phyloP scores from a whole-genome alignment of 129 eudicot species.

The Solidago caesia region DNA sequence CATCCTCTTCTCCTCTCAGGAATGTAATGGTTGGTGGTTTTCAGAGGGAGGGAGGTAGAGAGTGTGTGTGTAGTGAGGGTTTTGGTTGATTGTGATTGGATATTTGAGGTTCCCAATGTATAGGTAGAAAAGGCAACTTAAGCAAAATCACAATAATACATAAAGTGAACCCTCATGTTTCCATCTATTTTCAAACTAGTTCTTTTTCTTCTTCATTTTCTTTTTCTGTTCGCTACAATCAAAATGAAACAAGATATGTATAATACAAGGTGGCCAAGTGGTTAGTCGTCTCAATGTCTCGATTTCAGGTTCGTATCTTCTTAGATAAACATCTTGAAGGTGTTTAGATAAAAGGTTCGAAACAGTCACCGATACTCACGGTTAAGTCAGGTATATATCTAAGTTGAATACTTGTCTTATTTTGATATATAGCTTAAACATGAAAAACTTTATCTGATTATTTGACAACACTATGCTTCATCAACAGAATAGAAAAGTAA shows the following conservation, averaged over 20 bases:
- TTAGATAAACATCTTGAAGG: no score
- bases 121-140: not conserved
- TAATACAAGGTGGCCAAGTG: not conserved
- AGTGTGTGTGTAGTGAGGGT: constrained; percentile 10
- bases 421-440: no score
- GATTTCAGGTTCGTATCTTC: no score
- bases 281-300: no score
- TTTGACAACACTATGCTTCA: no score
- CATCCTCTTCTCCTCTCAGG: constrained; percentile 36
- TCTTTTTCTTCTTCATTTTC: constrained; percentile 2
- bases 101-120: constrained; percentile 29
- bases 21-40: not conserved
- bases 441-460: no score
- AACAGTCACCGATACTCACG: no score
- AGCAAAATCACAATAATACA: not conserved
- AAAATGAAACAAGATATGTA: not conserved
- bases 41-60: constrained; percentile 21
- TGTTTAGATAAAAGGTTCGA: no score
- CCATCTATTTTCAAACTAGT: not conserved
- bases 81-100: constrained; percentile 31
- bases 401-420: no score
- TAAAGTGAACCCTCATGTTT: constrained; percentile 31
- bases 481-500: no score
- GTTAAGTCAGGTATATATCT: no score
- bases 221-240: not conserved